Evolutionary conservation across 305 asterid genomes (phyloP).

Genomic region (Solanum hybrid): DNA sequence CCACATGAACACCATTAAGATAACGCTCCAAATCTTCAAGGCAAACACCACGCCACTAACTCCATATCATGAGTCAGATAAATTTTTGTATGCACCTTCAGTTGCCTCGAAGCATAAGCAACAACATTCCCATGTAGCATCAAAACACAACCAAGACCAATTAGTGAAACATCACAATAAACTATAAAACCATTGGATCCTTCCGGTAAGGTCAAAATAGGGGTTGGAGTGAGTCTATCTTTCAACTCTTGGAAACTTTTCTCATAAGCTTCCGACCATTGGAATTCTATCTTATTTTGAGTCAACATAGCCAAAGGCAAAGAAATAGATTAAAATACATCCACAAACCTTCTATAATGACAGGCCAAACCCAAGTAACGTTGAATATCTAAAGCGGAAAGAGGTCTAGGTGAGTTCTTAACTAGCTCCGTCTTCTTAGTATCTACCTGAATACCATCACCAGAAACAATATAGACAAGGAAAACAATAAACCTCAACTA

Average conservation of each 20-base stretch:
- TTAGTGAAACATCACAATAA: background rate
- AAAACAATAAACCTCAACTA: background rate
- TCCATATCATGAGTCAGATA: background rate
- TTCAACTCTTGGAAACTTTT: background rate
- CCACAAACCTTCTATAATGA: background rate
- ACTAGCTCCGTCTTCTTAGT: background rate
- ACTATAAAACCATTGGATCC: background rate
- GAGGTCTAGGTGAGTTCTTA: background rate
- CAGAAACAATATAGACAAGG: background rate
- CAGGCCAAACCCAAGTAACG: background rate
- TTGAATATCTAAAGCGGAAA: too few species aligned
- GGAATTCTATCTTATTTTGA: background rate
- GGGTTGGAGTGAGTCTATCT: background rate
- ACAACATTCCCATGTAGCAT: background rate
- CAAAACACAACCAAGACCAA: background rate
- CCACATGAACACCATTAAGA: background rate
- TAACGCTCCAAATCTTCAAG: background rate
- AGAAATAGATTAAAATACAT: background rate
- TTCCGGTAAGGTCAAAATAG: background rate
- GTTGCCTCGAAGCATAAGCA: background rate
- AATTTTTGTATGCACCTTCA: background rate
- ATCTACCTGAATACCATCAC: background rate
- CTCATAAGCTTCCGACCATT: background rate
- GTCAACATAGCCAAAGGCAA: background rate
- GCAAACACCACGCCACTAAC: background rate